Base-by-base conservation (phyloP, 345 rosid genomes). In the Ailanthus altissimus region DNA sequence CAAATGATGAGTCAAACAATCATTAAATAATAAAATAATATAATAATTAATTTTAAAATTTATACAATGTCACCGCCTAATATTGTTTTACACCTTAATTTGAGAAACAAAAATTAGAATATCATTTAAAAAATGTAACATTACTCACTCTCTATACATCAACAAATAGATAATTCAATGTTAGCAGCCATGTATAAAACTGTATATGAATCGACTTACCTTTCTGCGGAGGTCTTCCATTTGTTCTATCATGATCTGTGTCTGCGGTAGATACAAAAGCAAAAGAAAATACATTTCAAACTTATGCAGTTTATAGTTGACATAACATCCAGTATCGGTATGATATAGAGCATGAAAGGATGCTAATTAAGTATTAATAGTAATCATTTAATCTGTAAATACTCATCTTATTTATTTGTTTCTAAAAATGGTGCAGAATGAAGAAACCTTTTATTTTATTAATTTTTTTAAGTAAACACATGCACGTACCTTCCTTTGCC, bases 221-320 rank as follows among this genome's bases (percentile, higher is more conserved):
- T 89, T 93, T 67, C 81, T 93, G 73, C 98, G 86, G 42, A 93
- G 93, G 20, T 88, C 92, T 75, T 93, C 98, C 94, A 93, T 88
- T 80, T 93, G 92, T 77, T 93, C 94, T 62, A 87, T 47, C 94
- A 91, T 84, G 60, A 91, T 84, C 86, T 89, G 94, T 15, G 91
- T 88, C 98, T 89, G 77, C 78, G 63, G 57, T 77, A 45, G 42
- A 13, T 21, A 75, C 56, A 72, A 56, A 70, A 62, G 36, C 12
- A 25, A 23, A 82, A 3, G 4, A 25, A 21, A 26, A 71, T 25
- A 21, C 28, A 25, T 26, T 16, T 54, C 12, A 78, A 8, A 25
- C 15, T 58, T 58, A 38, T 9, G 25, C 2, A 26, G 18, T n/a
- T 40, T 23, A 28, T 72, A 18, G 5, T 16, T 32, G 38, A 40